These are phyloP conservation scores for Mycosphaerella sp. DNA, from an alignment of 2,329 filamentous ascomycete species.

Conservation along the genomic window DNA sequence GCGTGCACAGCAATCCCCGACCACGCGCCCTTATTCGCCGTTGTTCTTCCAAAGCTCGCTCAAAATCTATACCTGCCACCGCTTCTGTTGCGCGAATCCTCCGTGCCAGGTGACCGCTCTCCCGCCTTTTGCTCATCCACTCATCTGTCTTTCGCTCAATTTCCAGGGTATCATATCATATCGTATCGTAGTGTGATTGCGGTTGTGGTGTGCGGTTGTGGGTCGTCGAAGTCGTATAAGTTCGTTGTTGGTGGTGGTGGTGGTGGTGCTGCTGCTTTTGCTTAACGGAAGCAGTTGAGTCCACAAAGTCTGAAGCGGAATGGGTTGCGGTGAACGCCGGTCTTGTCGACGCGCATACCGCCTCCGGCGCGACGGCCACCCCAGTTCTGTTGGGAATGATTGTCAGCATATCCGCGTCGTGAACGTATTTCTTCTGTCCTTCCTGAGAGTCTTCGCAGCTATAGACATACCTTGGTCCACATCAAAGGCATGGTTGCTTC, in stretches of 20 bases:
- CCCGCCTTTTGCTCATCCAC: too few species aligned
- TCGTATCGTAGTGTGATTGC: too few species aligned
- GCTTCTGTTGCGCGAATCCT: too few species aligned
- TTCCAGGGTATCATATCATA: not conserved
- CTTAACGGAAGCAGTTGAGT: constrained; percentile 46
- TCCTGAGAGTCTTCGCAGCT: too few species aligned
- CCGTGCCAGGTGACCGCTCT: too few species aligned
- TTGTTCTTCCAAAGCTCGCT: too few species aligned
- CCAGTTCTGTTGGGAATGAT: constrained; percentile 24
- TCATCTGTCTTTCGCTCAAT: not conserved
- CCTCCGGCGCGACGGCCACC: constrained; percentile 43
- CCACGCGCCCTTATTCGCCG: too few species aligned
- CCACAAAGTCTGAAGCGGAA: constrained; percentile 47
- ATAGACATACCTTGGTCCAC: constrained; percentile 38
- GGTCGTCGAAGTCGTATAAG: not conserved
- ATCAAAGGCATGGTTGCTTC: constrained; percentile 40
- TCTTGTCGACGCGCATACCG: constrained; percentile 47
- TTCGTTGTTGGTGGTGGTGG: not conserved
- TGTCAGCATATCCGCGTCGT: not conserved
- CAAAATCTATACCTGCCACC: too few species aligned
- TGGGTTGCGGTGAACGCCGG: constrained; percentile 47
- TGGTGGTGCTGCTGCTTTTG: not conserved
- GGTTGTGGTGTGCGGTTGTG: not conserved
- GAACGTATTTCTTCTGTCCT: too few species aligned
- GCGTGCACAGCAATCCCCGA: too few species aligned